Evolutionary conservation across 768 basidiomycete genomes (phyloP).

Genomic region (Suillus variegatus): DNA sequence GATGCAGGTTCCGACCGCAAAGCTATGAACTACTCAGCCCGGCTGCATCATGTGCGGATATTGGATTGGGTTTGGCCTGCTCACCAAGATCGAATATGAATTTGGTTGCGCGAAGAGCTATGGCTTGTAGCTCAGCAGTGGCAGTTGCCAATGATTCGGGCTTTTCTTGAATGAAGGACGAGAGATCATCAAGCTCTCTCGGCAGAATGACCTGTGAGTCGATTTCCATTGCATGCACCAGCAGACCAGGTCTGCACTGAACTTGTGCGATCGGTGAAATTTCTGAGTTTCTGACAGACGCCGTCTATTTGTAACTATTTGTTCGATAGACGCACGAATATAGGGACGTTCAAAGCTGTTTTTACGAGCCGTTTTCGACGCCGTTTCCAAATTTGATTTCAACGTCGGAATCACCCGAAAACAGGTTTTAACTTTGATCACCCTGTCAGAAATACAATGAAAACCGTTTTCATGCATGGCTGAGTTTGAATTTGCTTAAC

Average conservation of each 20-base stretch:
- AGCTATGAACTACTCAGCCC: constrained; percentile 40
- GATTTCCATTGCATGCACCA: constrained; percentile 7
- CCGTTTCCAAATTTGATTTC: too few relatives aligned
- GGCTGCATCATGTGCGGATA: constrained; percentile 4
- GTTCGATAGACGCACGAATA: background rate
- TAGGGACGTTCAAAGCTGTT: too few relatives aligned
- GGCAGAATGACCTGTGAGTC: constrained; percentile 30
- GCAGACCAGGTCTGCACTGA: too few relatives aligned
- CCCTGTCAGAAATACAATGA: too few relatives aligned
- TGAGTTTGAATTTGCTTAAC: too few relatives aligned
- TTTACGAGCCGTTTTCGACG: too few relatives aligned
- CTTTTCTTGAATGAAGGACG: constrained; percentile 53
- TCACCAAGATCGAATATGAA: constrained; percentile 75
- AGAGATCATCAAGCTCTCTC: constrained; percentile 48
- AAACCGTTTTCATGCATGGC: too few relatives aligned
- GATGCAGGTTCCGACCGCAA: constrained; percentile 69
- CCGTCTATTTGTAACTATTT: background rate
- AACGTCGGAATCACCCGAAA: too few relatives aligned
- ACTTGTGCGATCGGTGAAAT: background rate
- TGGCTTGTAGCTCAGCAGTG: constrained; percentile 50
- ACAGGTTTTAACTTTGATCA: too few relatives aligned
- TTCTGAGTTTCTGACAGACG: background rate
- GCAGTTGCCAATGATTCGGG: constrained; percentile 59
- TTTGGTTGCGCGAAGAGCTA: constrained; percentile 70
- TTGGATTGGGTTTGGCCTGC: constrained; percentile 23